Evolutionary conservation across 2,329 filamentous ascomycete species (phyloP), one percentile per base, ranked within the genome.

Genomic region (Eutypa lata): DNA sequence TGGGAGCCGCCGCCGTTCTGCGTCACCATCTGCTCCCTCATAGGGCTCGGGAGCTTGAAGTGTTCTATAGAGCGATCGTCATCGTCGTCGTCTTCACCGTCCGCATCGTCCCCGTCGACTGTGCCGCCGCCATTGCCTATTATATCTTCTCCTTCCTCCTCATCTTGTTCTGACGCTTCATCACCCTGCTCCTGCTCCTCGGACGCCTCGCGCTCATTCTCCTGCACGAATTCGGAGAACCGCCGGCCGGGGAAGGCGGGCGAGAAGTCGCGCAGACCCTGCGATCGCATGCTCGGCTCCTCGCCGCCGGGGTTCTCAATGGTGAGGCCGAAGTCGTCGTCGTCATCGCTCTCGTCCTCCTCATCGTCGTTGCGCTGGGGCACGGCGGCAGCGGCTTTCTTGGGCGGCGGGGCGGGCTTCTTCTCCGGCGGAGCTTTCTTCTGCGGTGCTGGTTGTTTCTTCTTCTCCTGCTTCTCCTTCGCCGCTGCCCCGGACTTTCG

Each of bases 291-390:
- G 24, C 52, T 50, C 10, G 69, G 65, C 2, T 70, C 68, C 21
- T 75, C 75, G 31, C 75, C 79, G 45, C 76, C 81, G 0, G 83
- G 83, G 57, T 83, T 84, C 65, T 87, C 84, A 52, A 87, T 75
- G 24, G 79, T 76, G 33, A 86, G 72, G 24, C 78, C 78, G 46
- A 79, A 77, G 48, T 83, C 82, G 22, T 80, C 82, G 43, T 83
- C 80, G 13, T 83, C 80, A 13, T 79, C 77, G 3, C 80, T 79
- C 7, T 82, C 77, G 1, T 79, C 76, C 4, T 75, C 76, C 3
- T 75, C 71, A 21, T 69, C 68, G 55, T 68, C 54, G n/a, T n/a
- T n/a, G n/a, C n/a, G n/a, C 19, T 56, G 55, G 38, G 45, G 48
- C 48, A 65, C 63, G 51, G 66, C 68, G 53, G 48, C 54, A 35